Base-by-base conservation (phyloP, 371 early-diverging fungal species). In the Smittium culicis region DNA sequence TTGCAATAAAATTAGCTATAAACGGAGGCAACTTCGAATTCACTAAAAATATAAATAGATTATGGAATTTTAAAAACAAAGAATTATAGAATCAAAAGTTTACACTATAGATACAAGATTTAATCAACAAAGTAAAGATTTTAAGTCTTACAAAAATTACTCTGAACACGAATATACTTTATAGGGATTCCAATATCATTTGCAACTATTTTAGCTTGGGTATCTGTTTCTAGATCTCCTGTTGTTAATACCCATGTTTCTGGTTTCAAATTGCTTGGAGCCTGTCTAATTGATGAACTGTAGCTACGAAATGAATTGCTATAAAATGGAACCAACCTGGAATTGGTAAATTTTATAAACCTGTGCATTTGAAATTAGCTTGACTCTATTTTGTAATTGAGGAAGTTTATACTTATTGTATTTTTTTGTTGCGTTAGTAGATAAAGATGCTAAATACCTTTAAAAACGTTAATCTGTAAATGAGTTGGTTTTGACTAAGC, bases 221-320 rank as follows among this genome's bases (percentile, higher is more conserved):
- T 24, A 24, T 45, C 29, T 2, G 65, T 29, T 64, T 64, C 65
- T 14, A 35, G 20, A 45, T 64, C 54, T 35, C 35, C 35, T 2
- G 65, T 35, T 8, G 32, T 45, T 2, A 64, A 16, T 16, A 64
- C 28, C 65, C 65, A 64, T n/a, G 54, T 45, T 35, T 64, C 65
- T 35, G 65, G 35, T 1, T 8, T n/a, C 24, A 64, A 27, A 45
- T 64, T 45, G 45, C 20, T 45, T 45, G 45, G 20, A 45, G 11
- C 20, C 5, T 45, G 45, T 20, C 45, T 45, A 45, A 5, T 45
- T 45, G 20, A 45, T 45, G 45, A 11, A 45, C 45, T 45, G 5
- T 45, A 11, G 45, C 20, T 45, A 5, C 45, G 45, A n/a, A n/a
- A n/a, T n/a, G n/a, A n/a, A n/a, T n/a, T n/a, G n/a, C n/a, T n/a